Conservation (phyloP, 345 rosid species). For the Pistacia integerrima region DNA sequence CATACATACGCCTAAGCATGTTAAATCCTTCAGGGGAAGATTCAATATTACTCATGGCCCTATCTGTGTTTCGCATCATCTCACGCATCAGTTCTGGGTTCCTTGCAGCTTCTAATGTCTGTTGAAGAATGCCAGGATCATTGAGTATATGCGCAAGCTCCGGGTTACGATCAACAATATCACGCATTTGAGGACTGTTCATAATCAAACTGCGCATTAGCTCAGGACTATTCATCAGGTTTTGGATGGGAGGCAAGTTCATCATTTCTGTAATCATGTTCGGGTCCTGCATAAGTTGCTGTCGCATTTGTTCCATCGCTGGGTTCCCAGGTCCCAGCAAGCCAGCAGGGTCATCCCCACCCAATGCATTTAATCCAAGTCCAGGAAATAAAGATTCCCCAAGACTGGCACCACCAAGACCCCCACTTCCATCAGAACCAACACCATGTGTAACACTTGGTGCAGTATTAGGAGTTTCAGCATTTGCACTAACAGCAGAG, state of each 20-base stretch:
- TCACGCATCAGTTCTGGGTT: constrained; percentile 90
- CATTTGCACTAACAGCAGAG: constrained; percentile 8
- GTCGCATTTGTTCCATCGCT: constrained; percentile 71
- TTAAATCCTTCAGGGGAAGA: constrained; percentile 85
- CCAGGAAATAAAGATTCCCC: constrained; percentile 63
- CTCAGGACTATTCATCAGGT: constrained; percentile 70
- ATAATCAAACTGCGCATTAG: constrained; percentile 63
- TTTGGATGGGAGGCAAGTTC: constrained; percentile 69
- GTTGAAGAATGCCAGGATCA: constrained; percentile 72
- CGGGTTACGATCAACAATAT: constrained; percentile 74
- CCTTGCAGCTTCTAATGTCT: constrained; percentile 73
- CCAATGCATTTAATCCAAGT: constrained; percentile 46
- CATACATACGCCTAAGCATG: constrained; percentile 84
- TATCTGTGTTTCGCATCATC: constrained; percentile 81
- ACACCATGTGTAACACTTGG: constrained; percentile 38
- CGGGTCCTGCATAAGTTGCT: constrained; percentile 63
- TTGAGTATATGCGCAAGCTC: constrained; percentile 77
- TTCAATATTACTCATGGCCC: constrained; percentile 87
- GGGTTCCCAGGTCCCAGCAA: constrained; percentile 68
- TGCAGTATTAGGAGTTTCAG: constrained; percentile 38
- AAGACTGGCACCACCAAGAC: constrained; percentile 48
- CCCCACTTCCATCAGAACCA: constrained; percentile 47
- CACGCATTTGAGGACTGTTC: constrained; percentile 82
- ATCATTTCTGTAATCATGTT: constrained; percentile 67
- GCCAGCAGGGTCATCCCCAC: constrained; percentile 40